These are phyloP conservation scores for Corylus heterophylla DNA, from an alignment of 306 rosid genomes.

Conservation along the genomic window DNA sequence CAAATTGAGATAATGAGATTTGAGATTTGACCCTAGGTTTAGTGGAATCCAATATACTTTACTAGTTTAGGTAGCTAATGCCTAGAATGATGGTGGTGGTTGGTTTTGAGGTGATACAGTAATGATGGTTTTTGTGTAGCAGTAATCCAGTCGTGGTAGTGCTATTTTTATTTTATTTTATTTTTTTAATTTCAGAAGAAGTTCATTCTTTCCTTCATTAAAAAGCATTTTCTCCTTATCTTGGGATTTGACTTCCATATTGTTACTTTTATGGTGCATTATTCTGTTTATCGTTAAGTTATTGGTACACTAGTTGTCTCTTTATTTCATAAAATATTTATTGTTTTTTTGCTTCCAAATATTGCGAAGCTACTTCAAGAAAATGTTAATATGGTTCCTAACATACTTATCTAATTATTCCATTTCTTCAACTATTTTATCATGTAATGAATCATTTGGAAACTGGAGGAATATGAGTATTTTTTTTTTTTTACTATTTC, in stretches of 20 bases:
- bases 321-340: not conserved
- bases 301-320: not conserved
- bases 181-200: not conserved
- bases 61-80: no score
- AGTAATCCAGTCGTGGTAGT: not conserved
- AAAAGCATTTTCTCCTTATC: no score
- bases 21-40: no score
- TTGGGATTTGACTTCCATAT: not conserved
- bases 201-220: no score
- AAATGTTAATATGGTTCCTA: not conserved
- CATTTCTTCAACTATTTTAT: not conserved
- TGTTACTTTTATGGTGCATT: not conserved
- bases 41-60: no score
- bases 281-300: not conserved
- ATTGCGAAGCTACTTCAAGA: not conserved
- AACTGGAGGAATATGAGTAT: conserved; percentile 6
- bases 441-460: not conserved
- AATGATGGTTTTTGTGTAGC: no score
- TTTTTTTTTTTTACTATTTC: not conserved
- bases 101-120: no score
- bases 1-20: no score
- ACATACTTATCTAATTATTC: not conserved
- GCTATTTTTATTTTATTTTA: not conserved
- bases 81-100: no score
- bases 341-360: not conserved